A percentile compares a stretch with the other conserved stretches of the same genome.
phyloP scores from a whole-genome alignment of 2,329 filamentous ascomycete species.

The Neopestalotiopsis rosae region DNA sequence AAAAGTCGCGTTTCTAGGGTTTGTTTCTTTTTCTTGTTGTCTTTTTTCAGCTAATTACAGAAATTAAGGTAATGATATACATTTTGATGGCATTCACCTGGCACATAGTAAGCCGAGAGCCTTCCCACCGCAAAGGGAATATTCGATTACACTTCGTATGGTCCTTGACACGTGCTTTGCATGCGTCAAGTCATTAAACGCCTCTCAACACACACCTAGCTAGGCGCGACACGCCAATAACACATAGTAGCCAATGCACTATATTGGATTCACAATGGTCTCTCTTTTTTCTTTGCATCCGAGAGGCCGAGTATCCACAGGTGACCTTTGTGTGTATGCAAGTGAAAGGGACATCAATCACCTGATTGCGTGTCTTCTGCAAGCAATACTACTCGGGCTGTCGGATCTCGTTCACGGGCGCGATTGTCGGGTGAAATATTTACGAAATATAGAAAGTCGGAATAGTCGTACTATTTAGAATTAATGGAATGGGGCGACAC shows the following conservation, averaged over 20 bases:
- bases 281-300: neutral
- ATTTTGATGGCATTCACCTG: neutral
- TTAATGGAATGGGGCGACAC: neutral
- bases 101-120: neutral
- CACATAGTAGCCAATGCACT: neutral
- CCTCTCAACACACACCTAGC: neutral
- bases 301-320: neutral
- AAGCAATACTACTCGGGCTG: neutral
- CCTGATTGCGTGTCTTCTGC: neutral
- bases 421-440: neutral
- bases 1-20: neutral
- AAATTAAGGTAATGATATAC: neutral
- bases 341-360: neutral
- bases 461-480: neutral
- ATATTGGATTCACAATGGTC: neutral
- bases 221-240: neutral
- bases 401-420: neutral
- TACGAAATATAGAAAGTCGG: neutral
- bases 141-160: neutral
- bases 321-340: neutral
- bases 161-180: neutral
- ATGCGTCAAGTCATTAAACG: neutral
- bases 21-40: neutral
- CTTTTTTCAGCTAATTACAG: neutral
- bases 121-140: neutral